These are phyloP conservation scores for Kregervanrija delftensis DNA, from an alignment of 805 yeast genomes.

Conservation along the genomic window DNA sequence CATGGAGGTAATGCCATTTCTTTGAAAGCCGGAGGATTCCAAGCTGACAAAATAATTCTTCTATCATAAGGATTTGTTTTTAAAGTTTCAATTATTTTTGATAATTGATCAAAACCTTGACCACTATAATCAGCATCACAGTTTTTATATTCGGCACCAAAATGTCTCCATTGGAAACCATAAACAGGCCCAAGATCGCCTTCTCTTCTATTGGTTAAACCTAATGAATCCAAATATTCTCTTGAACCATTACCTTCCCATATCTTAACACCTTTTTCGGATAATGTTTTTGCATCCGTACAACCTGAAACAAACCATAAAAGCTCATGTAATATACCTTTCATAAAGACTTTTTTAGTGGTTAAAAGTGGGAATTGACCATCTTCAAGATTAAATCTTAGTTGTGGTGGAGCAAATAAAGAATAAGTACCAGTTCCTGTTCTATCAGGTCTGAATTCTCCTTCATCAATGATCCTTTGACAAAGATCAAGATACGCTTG, in stretches of 20 bases:
- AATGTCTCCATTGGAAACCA: constrained; percentile 99
- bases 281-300: constrained; percentile 76
- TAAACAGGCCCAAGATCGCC: constrained; percentile 98
- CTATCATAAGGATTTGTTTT: constrained; percentile 91
- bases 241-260: constrained; percentile 99
- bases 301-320: constrained; percentile 90
- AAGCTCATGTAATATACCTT: constrained; percentile 82
- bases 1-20: constrained; percentile 98
- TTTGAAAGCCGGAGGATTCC: constrained; percentile 96
- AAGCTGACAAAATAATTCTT: constrained; percentile 89
- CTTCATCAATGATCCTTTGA: constrained; percentile 64
- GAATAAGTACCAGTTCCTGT: constrained; percentile 96
- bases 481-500: constrained; percentile 84
- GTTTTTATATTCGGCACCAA: constrained; percentile 86
- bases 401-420: constrained; percentile 92
- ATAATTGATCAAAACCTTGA: constrained; percentile 86
- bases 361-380: constrained; percentile 83
- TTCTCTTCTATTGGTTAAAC: constrained; percentile 71
- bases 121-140: constrained; percentile 85
- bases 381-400: constrained; percentile 69
- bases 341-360: constrained; percentile 85
- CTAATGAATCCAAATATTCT: constrained; percentile 79
- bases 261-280: constrained; percentile 85
- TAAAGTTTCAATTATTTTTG: constrained; percentile 69
- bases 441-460: constrained; percentile 90